phyloP scores from a whole-genome alignment of 2,329 filamentous ascomycete genomes.

The Diaporthe longicolla region DNA sequence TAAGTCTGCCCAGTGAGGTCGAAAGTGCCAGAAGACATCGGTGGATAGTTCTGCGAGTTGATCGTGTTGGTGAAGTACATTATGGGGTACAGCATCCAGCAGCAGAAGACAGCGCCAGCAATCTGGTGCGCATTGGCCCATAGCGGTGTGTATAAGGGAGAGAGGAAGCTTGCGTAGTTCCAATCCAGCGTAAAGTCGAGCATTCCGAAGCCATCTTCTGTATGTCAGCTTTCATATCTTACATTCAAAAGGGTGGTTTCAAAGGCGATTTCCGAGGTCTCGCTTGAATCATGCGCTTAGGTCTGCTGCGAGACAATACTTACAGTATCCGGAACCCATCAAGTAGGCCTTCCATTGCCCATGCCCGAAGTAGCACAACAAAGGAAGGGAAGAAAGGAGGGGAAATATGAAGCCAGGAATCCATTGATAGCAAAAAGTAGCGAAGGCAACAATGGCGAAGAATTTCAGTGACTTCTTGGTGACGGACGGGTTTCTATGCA shows the following conservation, averaged over 20 bases:
- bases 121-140: slow-evolving; percentile 46
- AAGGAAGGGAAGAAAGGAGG: slow-evolving; percentile 46
- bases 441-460: slow-evolving; percentile 46
- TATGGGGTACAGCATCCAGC: slow-evolving; percentile 46
- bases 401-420: slow-evolving; percentile 52
- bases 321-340: slow-evolving; percentile 48
- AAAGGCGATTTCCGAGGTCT: neutral
- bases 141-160: slow-evolving; percentile 46
- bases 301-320: neutral
- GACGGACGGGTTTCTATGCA: slow-evolving; percentile 49
- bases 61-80: slow-evolving; percentile 47
- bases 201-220: slow-evolving; percentile 49
- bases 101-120: slow-evolving; percentile 41
- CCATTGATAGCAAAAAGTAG: slow-evolving; percentile 51
- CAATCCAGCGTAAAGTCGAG: slow-evolving; percentile 50
- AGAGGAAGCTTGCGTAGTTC: slow-evolving; percentile 47
- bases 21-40: slow-evolving; percentile 47
- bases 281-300: neutral
- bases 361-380: slow-evolving; percentile 51
- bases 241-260: neutral
- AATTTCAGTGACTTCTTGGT: slow-evolving; percentile 49
- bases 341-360: slow-evolving; percentile 51
- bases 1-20: slow-evolving; percentile 47
- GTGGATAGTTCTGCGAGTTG: slow-evolving; percentile 43
- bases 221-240: neutral